phyloP scores from a whole-genome alignment of 139 green algal genomes.

The Haematococcus lacustris region DNA sequence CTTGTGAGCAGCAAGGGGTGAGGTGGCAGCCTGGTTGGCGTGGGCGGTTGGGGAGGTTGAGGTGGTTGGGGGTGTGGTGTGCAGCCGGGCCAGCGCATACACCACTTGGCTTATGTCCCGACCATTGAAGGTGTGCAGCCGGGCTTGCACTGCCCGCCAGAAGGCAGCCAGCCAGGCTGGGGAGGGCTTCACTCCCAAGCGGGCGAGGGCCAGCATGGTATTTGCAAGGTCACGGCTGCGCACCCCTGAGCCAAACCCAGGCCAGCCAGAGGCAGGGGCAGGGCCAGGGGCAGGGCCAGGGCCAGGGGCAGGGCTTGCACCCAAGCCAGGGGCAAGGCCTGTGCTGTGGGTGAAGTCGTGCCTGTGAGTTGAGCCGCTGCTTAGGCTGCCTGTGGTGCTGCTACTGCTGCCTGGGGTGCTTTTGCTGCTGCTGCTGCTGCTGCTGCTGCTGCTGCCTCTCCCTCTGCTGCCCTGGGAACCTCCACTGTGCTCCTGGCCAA shows the following conservation, averaged over 20 bases:
- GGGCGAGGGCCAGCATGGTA: constrained; percentile 15
- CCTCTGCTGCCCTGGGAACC: too few relatives aligned
- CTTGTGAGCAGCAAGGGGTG: not conserved
- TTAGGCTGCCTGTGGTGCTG: too few relatives aligned
- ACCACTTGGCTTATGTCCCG: constrained; percentile 22
- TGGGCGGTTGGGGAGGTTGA: not conserved
- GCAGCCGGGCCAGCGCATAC: constrained; percentile 24
- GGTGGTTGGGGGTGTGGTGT: not conserved
- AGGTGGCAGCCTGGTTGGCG: not conserved
- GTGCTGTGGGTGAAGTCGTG: not conserved
- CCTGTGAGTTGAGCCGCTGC: not conserved
- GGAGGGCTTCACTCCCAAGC: constrained; percentile 16
- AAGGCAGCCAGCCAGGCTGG: constrained; percentile 18
- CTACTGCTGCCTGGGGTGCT: too few relatives aligned
- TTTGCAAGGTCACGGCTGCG: constrained; percentile 27
- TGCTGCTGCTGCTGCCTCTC: too few relatives aligned
- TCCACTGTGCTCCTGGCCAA: too few relatives aligned
- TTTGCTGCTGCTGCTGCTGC: too few relatives aligned
- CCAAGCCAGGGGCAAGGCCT: not conserved
- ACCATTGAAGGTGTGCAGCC: constrained; percentile 12
- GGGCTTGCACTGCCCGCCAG: not conserved
- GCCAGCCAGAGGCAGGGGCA: not conserved
- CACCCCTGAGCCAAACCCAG: not conserved
- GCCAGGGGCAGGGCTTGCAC: not conserved
- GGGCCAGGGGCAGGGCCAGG: too few relatives aligned